Conservation (phyloP, 192 early-diverging fungal species). For the Mortierella claussenii region DNA sequence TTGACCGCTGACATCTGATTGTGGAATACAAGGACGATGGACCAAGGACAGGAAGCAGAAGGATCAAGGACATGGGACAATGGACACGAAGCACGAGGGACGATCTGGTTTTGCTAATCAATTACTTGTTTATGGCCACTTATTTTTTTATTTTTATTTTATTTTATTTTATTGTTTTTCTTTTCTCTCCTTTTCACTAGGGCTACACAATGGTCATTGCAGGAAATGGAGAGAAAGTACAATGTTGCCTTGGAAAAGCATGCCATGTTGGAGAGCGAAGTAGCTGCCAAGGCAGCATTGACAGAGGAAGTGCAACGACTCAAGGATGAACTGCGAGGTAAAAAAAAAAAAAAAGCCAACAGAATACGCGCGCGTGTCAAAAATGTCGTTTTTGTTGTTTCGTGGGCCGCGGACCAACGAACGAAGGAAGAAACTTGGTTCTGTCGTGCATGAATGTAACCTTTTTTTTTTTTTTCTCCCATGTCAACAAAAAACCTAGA, state of each 20-base stretch:
- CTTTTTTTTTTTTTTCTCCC: not conserved
- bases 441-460: too few species aligned
- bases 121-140: not conserved
- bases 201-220: constrained; percentile 73
- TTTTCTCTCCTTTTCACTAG: constrained; percentile 34
- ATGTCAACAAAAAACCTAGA: constrained; percentile 38
- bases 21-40: not conserved
- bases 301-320: constrained; percentile 80
- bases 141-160: not conserved
- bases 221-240: constrained; percentile 76
- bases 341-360: too few species aligned
- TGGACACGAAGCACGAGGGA: not conserved
- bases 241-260: constrained; percentile 77
- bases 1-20: constrained; percentile 30
- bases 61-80: not conserved
- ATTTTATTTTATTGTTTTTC: not conserved
- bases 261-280: constrained; percentile 72
- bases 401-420: too few species aligned
- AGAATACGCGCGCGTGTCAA: too few species aligned
- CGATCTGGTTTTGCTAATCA: constrained; percentile 1
- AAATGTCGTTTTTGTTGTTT: too few species aligned
- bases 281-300: constrained; percentile 72
- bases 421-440: too few species aligned
- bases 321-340: constrained; percentile 79
- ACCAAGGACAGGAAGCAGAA: not conserved